These are phyloP conservation scores for Cercospora citrullina DNA, from an alignment of 2,329 filamentous ascomycete genomes.

Conservation along the genomic window DNA sequence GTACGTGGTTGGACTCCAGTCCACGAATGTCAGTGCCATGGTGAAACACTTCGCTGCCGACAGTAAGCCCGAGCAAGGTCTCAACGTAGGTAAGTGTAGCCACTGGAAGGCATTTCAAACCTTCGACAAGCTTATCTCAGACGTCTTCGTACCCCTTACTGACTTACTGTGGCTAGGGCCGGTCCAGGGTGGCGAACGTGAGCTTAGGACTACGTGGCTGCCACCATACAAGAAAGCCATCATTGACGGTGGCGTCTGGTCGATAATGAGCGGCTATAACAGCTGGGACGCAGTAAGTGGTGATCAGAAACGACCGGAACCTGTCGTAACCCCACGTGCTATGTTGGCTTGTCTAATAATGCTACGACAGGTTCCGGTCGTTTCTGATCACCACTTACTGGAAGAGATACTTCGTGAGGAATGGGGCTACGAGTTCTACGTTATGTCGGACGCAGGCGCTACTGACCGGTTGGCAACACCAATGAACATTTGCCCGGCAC, in stretches of 20 bases:
- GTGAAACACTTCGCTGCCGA: conserved; percentile 76
- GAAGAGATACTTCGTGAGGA: conserved; percentile 68
- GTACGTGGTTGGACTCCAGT: conserved; percentile 62
- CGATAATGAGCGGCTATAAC: conserved; percentile 72
- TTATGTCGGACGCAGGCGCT: conserved; percentile 67
- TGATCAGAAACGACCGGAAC: too few species aligned
- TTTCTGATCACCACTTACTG: conserved; percentile 64
- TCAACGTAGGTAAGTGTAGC: conserved; percentile 58
- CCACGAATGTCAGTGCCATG: conserved; percentile 65
- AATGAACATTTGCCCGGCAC: conserved; percentile 63
- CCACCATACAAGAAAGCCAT: conserved; percentile 68
- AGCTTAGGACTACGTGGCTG: conserved; percentile 55
- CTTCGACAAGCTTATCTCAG: not conserved
- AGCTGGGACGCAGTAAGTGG: conserved; percentile 71
- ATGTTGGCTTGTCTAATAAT: too few species aligned
- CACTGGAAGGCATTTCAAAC: not conserved
- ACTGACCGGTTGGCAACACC: conserved; percentile 66
- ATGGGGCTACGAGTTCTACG: conserved; percentile 72
- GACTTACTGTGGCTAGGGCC: conserved; percentile 43
- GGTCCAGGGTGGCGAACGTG: conserved; percentile 57
- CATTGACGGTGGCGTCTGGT: conserved; percentile 66
- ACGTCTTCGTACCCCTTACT: not conserved
- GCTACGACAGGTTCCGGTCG: conserved; percentile 25
- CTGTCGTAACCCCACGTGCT: too few species aligned
- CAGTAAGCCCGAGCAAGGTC: conserved; percentile 67